Base-by-base conservation (phyloP, 768 basidiomycete species). In the Termitomyces sp. region DNA sequence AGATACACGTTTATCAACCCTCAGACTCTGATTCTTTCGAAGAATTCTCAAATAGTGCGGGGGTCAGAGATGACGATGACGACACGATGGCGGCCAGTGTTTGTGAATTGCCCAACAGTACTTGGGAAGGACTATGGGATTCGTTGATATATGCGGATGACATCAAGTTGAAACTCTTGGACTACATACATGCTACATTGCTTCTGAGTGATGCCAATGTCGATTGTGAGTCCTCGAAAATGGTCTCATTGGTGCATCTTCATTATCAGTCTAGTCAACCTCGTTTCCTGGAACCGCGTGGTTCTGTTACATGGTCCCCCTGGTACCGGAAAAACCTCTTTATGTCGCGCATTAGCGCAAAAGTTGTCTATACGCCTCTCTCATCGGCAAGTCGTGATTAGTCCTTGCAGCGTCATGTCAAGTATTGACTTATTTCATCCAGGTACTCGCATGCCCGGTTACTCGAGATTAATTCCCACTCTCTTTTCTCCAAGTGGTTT, bases 401-500 rank as follows among this genome's bases (percentile, higher is more conserved):
- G 31, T 17, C 29, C 15, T 37, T 32, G 11, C 5, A 32, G 31
- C 20, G 20, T 32, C 15, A 43, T 45, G 42, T 20, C 42, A 34
- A 55, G 31, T 32, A 12, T 43, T 14, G 42, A n/a, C 10, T 29
- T 12, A 34, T 43, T 45, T n/a, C 6, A 34, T 20, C 42, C 12
- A 96, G 95, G 32, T 99, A 97, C 71, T 79, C 89, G 0, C 83
- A 91, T 73, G 85, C 93, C 40, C 91, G 94, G 50, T 79, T 99
- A 11, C 83, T 99, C 49, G 97, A 99, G 73, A 97, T 99, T 69
- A 98, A 98, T 71, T 96, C 97, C 0, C 97, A 98, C 75, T 98
- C 96, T 2, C 82, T 99, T 15, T 98, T 99, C 72, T 96, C 94
- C 15, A 92, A 95, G 67, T 99, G 97, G 96, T 99, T 98, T 76